Conservation (phyloP, 306 rosid species). For the Prinsepia uniflora region DNA sequence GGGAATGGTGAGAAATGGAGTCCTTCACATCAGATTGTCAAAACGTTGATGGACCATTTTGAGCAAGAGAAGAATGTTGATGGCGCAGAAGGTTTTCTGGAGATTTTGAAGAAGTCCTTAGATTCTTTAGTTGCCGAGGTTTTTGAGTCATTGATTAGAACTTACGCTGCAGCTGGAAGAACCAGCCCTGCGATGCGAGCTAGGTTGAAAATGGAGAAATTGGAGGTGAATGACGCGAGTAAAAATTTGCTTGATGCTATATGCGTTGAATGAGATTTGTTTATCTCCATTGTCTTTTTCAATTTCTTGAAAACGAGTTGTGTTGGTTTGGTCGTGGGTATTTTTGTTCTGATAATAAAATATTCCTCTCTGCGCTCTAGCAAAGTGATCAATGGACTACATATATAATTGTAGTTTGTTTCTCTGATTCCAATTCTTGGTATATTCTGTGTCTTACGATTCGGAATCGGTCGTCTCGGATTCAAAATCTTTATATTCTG, state of each 20-base stretch:
- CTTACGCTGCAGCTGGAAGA: slow-evolving; percentile 72
- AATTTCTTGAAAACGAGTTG: slow-evolving; percentile 28
- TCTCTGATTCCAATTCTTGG: not conserved
- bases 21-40: slow-evolving; percentile 47
- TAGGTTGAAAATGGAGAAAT: slow-evolving; percentile 80
- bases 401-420: not conserved
- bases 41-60: slow-evolving; percentile 52
- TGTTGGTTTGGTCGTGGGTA: slow-evolving; percentile 20
- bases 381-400: not conserved
- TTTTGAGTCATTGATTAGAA: slow-evolving; percentile 77
- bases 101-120: slow-evolving; percentile 53
- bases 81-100: slow-evolving; percentile 73
- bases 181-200: slow-evolving; percentile 48
- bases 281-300: slow-evolving; percentile 13
- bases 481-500: too few relatives aligned
- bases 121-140: slow-evolving; percentile 49
- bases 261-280: slow-evolving; percentile 47
- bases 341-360: slow-evolving; percentile 28
- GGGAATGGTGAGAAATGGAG: slow-evolving; percentile 69
- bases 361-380: slow-evolving; percentile 14
- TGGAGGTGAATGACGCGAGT: slow-evolving; percentile 54
- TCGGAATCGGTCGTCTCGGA: not conserved
- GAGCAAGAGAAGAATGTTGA: slow-evolving; percentile 80
- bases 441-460: not conserved
- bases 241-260: slow-evolving; percentile 62